Percentiles rank a stretch among this genome's conserved stretches.
phyloP scores from a whole-genome alignment of 2,329 filamentous ascomycete genomes.

The Fusarium sp. region DNA sequence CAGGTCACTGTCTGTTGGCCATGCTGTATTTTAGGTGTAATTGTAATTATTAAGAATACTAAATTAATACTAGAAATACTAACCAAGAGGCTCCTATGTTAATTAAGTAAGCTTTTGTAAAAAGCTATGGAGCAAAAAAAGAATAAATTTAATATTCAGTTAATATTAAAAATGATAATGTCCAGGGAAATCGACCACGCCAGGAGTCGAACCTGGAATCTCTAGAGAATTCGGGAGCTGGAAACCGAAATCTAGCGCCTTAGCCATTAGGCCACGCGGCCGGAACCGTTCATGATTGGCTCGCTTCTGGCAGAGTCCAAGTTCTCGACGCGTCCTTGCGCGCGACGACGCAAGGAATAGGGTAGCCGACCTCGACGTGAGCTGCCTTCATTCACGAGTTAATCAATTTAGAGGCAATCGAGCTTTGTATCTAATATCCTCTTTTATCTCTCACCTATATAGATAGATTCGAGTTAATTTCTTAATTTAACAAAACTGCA shows the following conservation, averaged over 20 bases:
- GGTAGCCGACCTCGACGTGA: rapidly evolving
- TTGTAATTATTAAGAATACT: too few species aligned
- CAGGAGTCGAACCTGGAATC: conserved; percentile 29
- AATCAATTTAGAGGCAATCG: rapidly evolving
- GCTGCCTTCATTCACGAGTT: rapidly evolving
- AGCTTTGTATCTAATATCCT: rapidly evolving
- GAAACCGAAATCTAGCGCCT: conserved; percentile 26
- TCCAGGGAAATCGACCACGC: conserved; percentile 3
- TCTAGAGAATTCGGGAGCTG: conserved; percentile 11
- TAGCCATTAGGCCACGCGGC: conserved; percentile 30
- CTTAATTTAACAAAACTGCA: rapidly evolving
- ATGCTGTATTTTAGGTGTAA: too few species aligned
- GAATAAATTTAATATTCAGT: too few species aligned
- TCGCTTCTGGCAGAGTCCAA: rapidly evolving
- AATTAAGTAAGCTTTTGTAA: too few species aligned
- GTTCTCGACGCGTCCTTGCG: rapidly evolving
- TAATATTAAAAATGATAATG: too few species aligned
- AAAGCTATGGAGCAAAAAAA: too few species aligned
- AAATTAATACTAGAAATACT: too few species aligned
- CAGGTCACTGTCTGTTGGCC: too few species aligned
- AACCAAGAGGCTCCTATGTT: too few species aligned
- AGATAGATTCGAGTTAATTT: rapidly evolving
- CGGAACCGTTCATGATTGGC: conserved; percentile 8
- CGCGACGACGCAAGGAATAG: not conserved
- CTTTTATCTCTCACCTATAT: rapidly evolving